These are phyloP conservation scores for Ustilago esculenta DNA, from an alignment of 1,284 basidiomycete genomes.

Conservation along the genomic window DNA sequence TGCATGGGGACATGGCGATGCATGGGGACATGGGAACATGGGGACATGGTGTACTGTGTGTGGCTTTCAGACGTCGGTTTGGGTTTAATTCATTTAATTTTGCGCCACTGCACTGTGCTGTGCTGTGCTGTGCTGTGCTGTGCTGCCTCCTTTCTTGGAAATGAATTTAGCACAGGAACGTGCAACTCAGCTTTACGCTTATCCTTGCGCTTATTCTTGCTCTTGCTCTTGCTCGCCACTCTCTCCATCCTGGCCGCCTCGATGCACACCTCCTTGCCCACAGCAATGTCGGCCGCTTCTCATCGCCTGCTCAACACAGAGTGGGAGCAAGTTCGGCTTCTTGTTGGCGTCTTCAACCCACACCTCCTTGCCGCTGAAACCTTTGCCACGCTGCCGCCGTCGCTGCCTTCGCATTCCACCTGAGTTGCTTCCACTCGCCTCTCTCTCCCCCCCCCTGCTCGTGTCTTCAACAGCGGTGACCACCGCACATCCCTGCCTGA, in stretches of 20 bases:
- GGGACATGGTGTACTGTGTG: too few relatives aligned
- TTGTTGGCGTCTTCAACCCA: too few relatives aligned
- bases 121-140: not conserved
- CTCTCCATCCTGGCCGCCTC: not conserved
- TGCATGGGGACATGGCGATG: too few relatives aligned
- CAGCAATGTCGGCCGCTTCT: slow-evolving; percentile 5
- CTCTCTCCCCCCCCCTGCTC: too few relatives aligned
- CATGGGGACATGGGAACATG: too few relatives aligned
- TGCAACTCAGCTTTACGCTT: not conserved
- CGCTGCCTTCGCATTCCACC: not conserved
- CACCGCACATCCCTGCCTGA: not conserved
- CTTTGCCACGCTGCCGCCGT: slow-evolving; percentile 1
- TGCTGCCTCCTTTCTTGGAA: slow-evolving; percentile 3
- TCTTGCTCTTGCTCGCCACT: too few relatives aligned
- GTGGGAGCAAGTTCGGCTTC: not conserved
- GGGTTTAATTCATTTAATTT: too few relatives aligned
- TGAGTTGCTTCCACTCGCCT: too few relatives aligned
- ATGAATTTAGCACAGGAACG: slow-evolving; percentile 5
- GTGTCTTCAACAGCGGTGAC: not conserved
- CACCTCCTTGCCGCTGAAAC: slow-evolving; percentile 7
- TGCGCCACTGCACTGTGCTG: too few relatives aligned
- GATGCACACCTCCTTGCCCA: slow-evolving; percentile 2
- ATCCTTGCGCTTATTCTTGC: too few relatives aligned
- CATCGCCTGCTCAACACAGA: too few relatives aligned
- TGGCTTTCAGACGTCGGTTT: too few relatives aligned